Evolutionary conservation across 768 basidiomycete genomes (phyloP).

Genomic region (Sarcomyxa edulis): DNA sequence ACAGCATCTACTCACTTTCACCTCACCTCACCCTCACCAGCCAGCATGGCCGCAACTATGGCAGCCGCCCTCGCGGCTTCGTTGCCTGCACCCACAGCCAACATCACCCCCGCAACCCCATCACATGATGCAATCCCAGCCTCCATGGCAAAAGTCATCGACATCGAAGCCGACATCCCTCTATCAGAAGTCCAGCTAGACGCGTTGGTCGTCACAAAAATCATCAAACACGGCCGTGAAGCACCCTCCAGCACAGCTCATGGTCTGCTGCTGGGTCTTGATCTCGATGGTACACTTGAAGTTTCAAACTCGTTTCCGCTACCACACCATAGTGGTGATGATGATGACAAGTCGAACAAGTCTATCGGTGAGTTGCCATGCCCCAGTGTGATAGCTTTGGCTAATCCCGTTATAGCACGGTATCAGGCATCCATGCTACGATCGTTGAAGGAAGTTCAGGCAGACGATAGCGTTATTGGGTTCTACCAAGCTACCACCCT

Average conservation of each 20-base stretch:
- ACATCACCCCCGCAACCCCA: conserved; percentile 57
- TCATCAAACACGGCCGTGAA: conserved; percentile 88
- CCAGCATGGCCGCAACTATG: conserved; percentile 70
- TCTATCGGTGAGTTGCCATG: conserved; percentile 49
- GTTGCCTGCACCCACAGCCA: conserved; percentile 59
- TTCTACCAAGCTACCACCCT: conserved; percentile 90
- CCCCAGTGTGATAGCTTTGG: conserved; percentile 5
- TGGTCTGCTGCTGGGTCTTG: conserved; percentile 85
- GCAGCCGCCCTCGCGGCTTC: conserved; percentile 89
- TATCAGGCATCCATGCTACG: conserved; percentile 84
- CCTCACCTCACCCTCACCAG: too few relatives aligned
- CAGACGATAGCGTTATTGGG: conserved; percentile 88
- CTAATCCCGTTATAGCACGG: conserved; percentile 42
- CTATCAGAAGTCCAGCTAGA: conserved; percentile 78
- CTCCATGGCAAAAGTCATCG: conserved; percentile 89
- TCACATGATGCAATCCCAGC: conserved; percentile 86
- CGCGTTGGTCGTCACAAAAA: conserved; percentile 87
- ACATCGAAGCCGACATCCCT: conserved; percentile 88
- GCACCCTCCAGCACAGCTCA: conserved; percentile 66
- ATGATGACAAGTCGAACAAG: conserved; percentile 80
- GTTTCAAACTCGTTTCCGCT: conserved; percentile 88
- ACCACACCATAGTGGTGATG: conserved; percentile 66
- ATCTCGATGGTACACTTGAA: conserved; percentile 87
- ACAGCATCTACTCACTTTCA: too few relatives aligned
- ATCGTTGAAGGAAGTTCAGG: conserved; percentile 85